These are phyloP conservation scores for Fusarium pininemorale DNA, from an alignment of 2,329 filamentous ascomycete genomes.

Conservation along the genomic window DNA sequence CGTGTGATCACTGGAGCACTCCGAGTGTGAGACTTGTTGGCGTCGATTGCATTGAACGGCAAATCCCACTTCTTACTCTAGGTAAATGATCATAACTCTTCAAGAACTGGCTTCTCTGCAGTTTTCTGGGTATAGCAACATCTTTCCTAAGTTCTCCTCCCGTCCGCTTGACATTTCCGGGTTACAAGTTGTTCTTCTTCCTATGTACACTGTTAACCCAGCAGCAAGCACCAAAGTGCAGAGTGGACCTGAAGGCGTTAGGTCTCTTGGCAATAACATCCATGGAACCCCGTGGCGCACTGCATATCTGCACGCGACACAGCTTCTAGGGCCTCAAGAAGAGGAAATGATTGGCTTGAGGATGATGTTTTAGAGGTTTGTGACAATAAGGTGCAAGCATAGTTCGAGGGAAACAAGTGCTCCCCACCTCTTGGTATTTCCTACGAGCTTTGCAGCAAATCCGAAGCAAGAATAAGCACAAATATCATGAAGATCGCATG, in stretches of 20 bases:
- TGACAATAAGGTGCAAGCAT: constrained; percentile 7
- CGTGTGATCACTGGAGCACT: constrained; percentile 20
- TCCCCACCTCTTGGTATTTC: neutral
- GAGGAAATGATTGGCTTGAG: constrained; percentile 18
- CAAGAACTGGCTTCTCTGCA: neutral
- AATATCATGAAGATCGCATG: neutral
- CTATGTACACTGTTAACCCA: constrained; percentile 1
- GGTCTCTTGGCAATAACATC: constrained; percentile 9
- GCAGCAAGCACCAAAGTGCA: constrained; percentile 17
- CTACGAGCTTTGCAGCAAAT: neutral
- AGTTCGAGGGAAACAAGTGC: neutral
- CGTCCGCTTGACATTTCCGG: neutral
- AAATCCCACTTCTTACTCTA: neutral
- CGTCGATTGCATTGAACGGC: neutral
- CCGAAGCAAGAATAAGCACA: neutral
- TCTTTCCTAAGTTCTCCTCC: neutral
- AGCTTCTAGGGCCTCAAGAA: neutral
- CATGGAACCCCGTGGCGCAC: constrained; percentile 24
- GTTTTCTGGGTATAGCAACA: neutral
- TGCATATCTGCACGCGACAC: constrained; percentile 34
- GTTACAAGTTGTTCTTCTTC: neutral
- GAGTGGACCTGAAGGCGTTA: constrained; percentile 24
- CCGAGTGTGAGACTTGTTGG: constrained; percentile 7
- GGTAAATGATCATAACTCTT: neutral
- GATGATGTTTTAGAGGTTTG: neutral